Conservation (phyloP, 495 filamentous ascomycete genomes). For the Acidomyces sp. region DNA sequence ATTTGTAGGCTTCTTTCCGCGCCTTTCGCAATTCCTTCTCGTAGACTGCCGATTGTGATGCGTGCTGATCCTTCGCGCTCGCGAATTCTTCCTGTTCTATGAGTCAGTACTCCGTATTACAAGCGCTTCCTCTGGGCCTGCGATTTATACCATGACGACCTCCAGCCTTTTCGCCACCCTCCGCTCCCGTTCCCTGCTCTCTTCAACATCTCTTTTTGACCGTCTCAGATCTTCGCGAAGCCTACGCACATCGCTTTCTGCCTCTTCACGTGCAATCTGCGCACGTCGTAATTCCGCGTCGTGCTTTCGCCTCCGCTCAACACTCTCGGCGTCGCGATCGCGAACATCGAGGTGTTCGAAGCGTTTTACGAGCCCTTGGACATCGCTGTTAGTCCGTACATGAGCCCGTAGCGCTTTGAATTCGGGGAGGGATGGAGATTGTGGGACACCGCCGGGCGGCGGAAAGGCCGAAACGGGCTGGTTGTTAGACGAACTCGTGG, state of each 20-base stretch:
- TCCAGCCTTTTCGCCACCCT: slow-evolving; percentile 67
- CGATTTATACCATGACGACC: slow-evolving; percentile 48
- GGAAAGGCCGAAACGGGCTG: slow-evolving; percentile 7
- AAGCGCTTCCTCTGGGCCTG: background rate
- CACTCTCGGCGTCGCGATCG: slow-evolving; percentile 31
- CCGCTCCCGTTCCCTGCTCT: slow-evolving; percentile 58
- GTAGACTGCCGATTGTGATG: slow-evolving; percentile 57
- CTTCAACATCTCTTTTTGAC: slow-evolving; percentile 47
- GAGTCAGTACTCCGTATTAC: slow-evolving; percentile 1
- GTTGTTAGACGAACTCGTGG: background rate
- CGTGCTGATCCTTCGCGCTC: slow-evolving; percentile 58
- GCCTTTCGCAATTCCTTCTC: slow-evolving; percentile 74
- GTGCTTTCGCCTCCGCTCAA: slow-evolving; percentile 44
- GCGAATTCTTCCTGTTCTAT: slow-evolving; percentile 55
- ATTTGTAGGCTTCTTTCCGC: slow-evolving; percentile 76
- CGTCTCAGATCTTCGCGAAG: slow-evolving; percentile 44
- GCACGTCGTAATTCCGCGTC: slow-evolving; percentile 67
- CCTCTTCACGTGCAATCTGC: slow-evolving; percentile 73
- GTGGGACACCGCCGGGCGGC: slow-evolving; percentile 30
- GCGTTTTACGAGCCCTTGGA: slow-evolving; percentile 74
- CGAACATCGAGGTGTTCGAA: slow-evolving; percentile 53
- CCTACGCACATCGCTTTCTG: slow-evolving; percentile 52
- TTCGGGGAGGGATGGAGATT: slow-evolving; percentile 42
- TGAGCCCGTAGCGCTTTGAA: slow-evolving; percentile 32
- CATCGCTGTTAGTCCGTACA: slow-evolving; percentile 46